Evolutionary conservation across 495 filamentous ascomycete species (phyloP).

Genomic region (Trichoderma asperelloides): DNA sequence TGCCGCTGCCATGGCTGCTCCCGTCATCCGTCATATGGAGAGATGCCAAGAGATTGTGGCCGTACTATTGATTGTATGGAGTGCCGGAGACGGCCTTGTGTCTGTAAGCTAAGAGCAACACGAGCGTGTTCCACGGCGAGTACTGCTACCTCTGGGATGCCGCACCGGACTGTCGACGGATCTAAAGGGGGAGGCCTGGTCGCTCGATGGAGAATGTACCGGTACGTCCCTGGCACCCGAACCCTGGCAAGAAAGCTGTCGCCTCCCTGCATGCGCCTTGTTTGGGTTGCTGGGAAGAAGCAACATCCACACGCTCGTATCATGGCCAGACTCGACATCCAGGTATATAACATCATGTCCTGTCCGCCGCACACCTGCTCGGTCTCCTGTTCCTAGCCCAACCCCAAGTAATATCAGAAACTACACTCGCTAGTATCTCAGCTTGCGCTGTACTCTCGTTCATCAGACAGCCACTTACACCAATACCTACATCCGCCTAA

Average conservation of each 20-base stretch:
- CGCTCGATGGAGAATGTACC: not conserved
- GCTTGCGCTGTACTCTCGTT: constrained; percentile 5
- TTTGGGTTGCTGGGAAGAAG: not conserved
- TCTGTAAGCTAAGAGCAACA: no score
- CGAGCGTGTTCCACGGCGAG: no score
- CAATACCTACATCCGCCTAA: not conserved
- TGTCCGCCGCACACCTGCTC: not conserved
- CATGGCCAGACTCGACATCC: not conserved
- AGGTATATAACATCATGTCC: not conserved
- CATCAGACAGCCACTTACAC: not conserved
- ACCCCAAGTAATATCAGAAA: not conserved
- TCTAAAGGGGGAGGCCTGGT: not conserved
- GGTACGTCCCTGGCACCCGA: not conserved
- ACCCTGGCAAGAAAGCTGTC: not conserved
- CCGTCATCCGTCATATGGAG: no score
- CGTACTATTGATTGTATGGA: no score
- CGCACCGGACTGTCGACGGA: not conserved
- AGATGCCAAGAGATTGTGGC: no score
- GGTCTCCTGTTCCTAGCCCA: not conserved
- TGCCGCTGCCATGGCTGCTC: no score
- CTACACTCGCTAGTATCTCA: constrained; percentile 1
- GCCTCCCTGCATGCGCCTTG: not conserved
- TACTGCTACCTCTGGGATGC: no score
- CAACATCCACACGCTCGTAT: not conserved
- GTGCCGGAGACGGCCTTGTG: no score